Base-by-base conservation (phyloP, 2,329 filamentous ascomycete species). In the Diaporthe helianthi region DNA sequence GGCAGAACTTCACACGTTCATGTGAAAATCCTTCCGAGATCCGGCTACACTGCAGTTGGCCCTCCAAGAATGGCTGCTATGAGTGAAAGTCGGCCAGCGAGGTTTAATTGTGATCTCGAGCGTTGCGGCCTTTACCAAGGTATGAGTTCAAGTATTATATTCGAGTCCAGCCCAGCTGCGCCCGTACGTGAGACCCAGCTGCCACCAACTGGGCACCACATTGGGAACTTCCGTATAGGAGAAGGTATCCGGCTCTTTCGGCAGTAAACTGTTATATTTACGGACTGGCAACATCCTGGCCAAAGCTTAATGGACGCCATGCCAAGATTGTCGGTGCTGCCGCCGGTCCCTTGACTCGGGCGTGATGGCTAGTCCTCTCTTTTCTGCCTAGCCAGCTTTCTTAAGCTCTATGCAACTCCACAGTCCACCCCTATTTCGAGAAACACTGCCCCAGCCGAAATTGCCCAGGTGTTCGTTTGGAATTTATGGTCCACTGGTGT, bases 391-490 rank as follows among this genome's bases (percentile, higher is more conserved):
- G 44, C 19, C 44, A 33, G 58, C 58, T 36, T 63, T 49, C 49
- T 49, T 63, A 49, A 49, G 44, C 58, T 49, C 44, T 63, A 63
- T 24, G 58, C 58, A 63, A 49, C 58, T 63, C 58, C 58, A 63
- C 58, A 63, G 19, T 44, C 58, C 29, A 5, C 58, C 58, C 44
- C 58, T 49, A 49, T 63, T 63, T 63, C 44, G 44, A 55, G 29
- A 49, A 58, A 47, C 49, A 58, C 49, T 58, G 64, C 51, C 51
- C 26, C 36, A 26, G 19, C 38, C 51, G 64, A 58, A n/a, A 67
- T 67, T 66, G n/a, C n/a, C n/a, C n/a, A n/a, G n/a, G n/a, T n/a
- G n/a, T 67, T 33, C 19, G 26, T 38, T 53, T 17, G 33, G 6
- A 55, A 55, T 55, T 19, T 4, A 46, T 55, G 15, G n/a, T n/a